Evolutionary conservation across 805 yeast genomes (phyloP), one percentile per base, ranked within the genome.

Genomic region (Wickerhamiella alocasiicola): DNA sequence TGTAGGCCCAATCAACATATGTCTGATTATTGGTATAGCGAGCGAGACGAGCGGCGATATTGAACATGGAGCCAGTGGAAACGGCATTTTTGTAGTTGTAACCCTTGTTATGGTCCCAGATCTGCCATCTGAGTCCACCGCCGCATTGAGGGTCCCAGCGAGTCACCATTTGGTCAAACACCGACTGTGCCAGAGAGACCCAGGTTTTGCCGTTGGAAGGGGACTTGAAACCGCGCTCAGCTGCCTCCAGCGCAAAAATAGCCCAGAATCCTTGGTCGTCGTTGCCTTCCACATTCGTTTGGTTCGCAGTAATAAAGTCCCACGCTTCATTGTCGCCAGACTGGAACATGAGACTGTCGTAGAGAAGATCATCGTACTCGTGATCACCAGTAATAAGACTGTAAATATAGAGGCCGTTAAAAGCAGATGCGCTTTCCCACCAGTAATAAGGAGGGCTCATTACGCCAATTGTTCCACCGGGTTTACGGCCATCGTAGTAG

Each of bases 201-300:
- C 93, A 81, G 49, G 70, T 68, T 15, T 32, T 32, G 41, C 69
- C 62, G 24, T 62, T 65, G 2, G 53, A 45, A 56, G 72, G 63
- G 50, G 79, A 77, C 6, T 79, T 66, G 58, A 82, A 81, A 61
- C 78, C 78, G 55, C 78, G 67, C 54, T 81, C 94, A 2, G 81
- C 76, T 1, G 93, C 93, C 16, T 69, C 74, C 77, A 81, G 73
- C 3, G 67, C 87, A 2, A 87, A 78, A 36, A 82, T 64, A 1
- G 91, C 94, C 94, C 94, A 81, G 54, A 81, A 78, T 0, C 80
- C 91, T 61, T 81, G 94, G 65, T 81, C 94, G 66, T 81, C 94
- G 55, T 81, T 81, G 60, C 94, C 94, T 59, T 81, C 91, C 2
- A 87, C 75, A 6, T 77, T 69, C 5, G 83, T 70, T 55, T 81